A percentile compares a stretch with the other conserved stretches of the same genome.
Conservation (phyloP, 345 rosid genomes). For the Eucalyptus curtisii region DNA sequence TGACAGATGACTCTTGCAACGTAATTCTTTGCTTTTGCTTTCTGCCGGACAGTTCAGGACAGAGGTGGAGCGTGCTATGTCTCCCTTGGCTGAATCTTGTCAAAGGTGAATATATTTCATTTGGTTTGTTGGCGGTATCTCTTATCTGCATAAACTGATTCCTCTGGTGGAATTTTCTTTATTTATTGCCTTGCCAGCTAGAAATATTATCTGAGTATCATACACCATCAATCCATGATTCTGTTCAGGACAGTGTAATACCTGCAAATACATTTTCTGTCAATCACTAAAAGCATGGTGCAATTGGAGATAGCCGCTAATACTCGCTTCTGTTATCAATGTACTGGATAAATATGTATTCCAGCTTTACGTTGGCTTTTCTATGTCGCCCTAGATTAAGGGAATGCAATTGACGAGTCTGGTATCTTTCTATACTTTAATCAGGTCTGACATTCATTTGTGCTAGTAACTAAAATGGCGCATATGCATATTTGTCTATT, state of each 20-base stretch:
- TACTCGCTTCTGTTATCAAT: not conserved
- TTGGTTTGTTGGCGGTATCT: not conserved
- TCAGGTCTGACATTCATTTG: not conserved
- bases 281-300: not conserved
- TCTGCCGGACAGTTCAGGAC: not conserved
- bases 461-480: not conserved
- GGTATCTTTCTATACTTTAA: not conserved
- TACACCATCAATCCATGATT: not conserved
- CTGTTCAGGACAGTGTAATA: accelerated
- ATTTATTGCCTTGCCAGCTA: not conserved
- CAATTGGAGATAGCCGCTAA: not conserved
- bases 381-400: not conserved
- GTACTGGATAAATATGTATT: not conserved
- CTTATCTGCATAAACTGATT: not conserved
- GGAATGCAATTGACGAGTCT: not conserved
- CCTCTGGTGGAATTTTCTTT: not conserved
- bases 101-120: not conserved
- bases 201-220: not conserved
- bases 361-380: not conserved
- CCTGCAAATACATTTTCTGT: not conserved
- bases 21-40: not conserved
- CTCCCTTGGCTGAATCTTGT: too few species aligned
- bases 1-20: not conserved
- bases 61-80: not conserved
- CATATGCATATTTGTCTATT: not conserved